Conservation (phyloP, 306 rosid genomes). For the Quercus gilva region DNA sequence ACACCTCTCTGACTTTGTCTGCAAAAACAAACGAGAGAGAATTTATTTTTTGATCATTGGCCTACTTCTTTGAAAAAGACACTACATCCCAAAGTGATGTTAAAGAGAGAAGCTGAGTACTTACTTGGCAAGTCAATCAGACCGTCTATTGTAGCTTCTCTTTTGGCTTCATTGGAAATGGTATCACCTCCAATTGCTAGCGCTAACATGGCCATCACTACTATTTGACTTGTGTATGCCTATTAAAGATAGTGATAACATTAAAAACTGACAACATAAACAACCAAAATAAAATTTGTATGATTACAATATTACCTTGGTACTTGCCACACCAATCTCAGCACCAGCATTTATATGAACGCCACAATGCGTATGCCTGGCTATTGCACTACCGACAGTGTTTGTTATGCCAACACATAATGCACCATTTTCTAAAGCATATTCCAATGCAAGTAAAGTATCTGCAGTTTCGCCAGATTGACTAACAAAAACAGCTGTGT, state of each 20-base stretch:
- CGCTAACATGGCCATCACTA: constrained; percentile 96
- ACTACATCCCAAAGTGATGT: constrained; percentile 12
- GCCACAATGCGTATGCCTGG: constrained; percentile 94
- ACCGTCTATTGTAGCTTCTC: constrained; percentile 89
- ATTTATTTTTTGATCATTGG: constrained; percentile 15
- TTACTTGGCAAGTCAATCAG: constrained; percentile 88
- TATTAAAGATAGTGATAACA: constrained; percentile 21
- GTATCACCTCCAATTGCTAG: constrained; percentile 94
- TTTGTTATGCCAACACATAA: constrained; percentile 95
- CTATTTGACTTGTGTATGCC: constrained; percentile 99
- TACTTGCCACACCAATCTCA: constrained; percentile 99
- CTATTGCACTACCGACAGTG: constrained; percentile 92
- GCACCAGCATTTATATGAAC: constrained; percentile 98
- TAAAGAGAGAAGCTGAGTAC: constrained; percentile 27
- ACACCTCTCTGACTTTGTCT: constrained; percentile 90
- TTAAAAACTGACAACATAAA: constrained; percentile 14
- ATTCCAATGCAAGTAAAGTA: constrained; percentile 81
- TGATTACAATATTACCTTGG: constrained; percentile 62
- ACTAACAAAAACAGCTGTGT: constrained; percentile 95
- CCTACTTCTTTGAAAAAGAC: constrained; percentile 1
- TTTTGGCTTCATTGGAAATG: constrained; percentile 73
- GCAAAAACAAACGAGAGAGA: constrained; percentile 17
- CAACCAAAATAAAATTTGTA: constrained; percentile 14
- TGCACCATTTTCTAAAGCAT: constrained; percentile 95
- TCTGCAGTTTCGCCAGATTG: constrained; percentile 99